A percentile compares a stretch with the other conserved stretches of the same genome.
These are phyloP conservation scores for Delitschia confertaspora DNA, from an alignment of 495 filamentous ascomycete species.

Conservation along the genomic window DNA sequence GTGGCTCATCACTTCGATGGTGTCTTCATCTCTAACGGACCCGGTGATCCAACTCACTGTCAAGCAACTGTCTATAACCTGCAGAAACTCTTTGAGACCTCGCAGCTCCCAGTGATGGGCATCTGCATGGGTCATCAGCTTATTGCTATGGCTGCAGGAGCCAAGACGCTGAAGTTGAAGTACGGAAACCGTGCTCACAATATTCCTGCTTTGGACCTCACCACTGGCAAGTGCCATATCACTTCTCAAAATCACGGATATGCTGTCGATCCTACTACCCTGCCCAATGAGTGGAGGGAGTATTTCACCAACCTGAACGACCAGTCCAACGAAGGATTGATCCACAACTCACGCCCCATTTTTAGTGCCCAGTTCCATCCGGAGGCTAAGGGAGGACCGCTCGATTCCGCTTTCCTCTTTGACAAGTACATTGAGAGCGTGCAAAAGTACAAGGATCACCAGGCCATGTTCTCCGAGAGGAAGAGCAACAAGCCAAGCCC, in stretches of 20 bases:
- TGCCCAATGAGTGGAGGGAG: constrained; percentile 83
- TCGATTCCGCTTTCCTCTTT: constrained; percentile 89
- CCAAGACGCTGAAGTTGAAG: constrained; percentile 84
- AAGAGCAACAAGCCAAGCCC: constrained; percentile 79
- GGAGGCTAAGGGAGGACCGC: constrained; percentile 90
- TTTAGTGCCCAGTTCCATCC: constrained; percentile 99
- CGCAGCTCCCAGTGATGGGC: constrained; percentile 87
- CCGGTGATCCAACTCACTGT: constrained; percentile 95
- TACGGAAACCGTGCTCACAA: constrained; percentile 98
- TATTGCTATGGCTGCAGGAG: constrained; percentile 71
- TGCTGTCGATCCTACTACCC: constrained; percentile 78
- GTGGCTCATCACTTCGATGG: constrained; percentile 95
- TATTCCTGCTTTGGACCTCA: constrained; percentile 89
- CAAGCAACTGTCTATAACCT: constrained; percentile 87
- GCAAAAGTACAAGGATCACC: constrained; percentile 73
- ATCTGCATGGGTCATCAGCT: constrained; percentile 95
- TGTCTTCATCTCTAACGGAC: constrained; percentile 96
- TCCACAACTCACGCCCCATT: constrained; percentile 91
- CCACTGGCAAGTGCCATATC: constrained; percentile 95
- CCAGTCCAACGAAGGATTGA: constrained; percentile 87
- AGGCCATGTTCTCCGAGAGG: constrained; percentile 54
- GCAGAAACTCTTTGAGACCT: constrained; percentile 75
- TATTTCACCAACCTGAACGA: constrained; percentile 98
- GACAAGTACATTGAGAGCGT: constrained; percentile 92
- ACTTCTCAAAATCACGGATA: constrained; percentile 98